Percentiles rank a stretch among this genome's conserved stretches.
Evolutionary conservation across 371 early-diverging fungal species (phyloP).

Genomic region (Conidiobolus coronatus): DNA sequence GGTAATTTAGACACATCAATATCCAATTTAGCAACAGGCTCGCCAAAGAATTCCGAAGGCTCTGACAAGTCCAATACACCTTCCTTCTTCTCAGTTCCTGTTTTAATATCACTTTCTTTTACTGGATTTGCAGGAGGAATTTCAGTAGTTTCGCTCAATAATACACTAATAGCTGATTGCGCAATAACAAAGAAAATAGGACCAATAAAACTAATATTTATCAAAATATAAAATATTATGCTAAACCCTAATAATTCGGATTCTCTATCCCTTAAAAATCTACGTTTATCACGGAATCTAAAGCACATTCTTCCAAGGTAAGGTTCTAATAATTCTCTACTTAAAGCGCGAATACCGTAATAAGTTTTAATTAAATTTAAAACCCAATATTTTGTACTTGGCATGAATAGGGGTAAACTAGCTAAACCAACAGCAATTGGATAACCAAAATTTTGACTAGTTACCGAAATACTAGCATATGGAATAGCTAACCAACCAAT

Average conservation of each 20-base stretch:
- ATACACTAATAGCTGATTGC: slow-evolving; percentile 1
- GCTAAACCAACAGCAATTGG: slow-evolving; percentile 18
- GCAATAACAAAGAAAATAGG: slow-evolving; percentile 3
- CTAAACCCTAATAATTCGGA: slow-evolving; percentile 35
- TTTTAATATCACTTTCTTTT: no score
- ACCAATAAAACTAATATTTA: not conserved
- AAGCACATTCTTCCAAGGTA: slow-evolving; percentile 34
- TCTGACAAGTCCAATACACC: no score
- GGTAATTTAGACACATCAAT: no score
- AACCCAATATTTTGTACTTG: slow-evolving; percentile 12
- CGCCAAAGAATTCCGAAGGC: no score
- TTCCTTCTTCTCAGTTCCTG: no score
- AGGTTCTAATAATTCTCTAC: slow-evolving; percentile 34
- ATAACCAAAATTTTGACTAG: slow-evolving; percentile 18
- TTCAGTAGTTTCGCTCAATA: no score
- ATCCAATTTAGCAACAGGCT: no score
- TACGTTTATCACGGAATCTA: slow-evolving; percentile 19
- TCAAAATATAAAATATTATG: slow-evolving; percentile 19
- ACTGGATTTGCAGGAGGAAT: no score
- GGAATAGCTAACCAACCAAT: slow-evolving; percentile 33
- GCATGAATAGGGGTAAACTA: slow-evolving; percentile 19
- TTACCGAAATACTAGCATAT: slow-evolving; percentile 22
- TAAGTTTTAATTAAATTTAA: slow-evolving; percentile 22
- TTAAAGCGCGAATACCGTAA: slow-evolving; percentile 30
- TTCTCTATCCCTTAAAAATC: slow-evolving; percentile 33